Base-by-base conservation (phyloP, 2,329 filamentous ascomycete genomes). In the Aspergillus proliferans region DNA sequence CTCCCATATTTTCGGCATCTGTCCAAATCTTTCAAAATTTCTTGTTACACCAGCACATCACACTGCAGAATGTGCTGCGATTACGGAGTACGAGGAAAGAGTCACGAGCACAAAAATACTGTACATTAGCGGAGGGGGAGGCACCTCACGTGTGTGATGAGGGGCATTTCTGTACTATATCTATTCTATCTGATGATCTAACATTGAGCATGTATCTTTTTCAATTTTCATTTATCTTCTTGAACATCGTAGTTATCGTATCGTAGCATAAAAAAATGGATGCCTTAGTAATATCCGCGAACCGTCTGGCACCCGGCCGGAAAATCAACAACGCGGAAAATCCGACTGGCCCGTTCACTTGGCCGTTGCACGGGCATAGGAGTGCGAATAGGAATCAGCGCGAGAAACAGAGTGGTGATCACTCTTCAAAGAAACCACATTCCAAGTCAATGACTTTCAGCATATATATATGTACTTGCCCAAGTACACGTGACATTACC, bases 1-100 rank as follows among this genome's bases (percentile, higher is more conserved):
- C 58, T 60, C 58, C 58, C 50, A 51, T 39, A 24, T 42, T 44
- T 46, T 49, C 34, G 47, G 50, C 44, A 15, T 30, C 21, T 47
- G 34, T 41, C 33, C 43, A 34, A 15, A 18, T 36, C 12, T 33
- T 19, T 26, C 2, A 8, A 28, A 12, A 15, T 33, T n/a, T 10
- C 18, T 43, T 43, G 19, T 36, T 21, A 21, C 4, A 42, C 39
- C 6, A 21, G 19, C 39, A 24, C 19, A 21, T 21, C n/a, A 21
- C 36, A 12, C 19, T 21, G 15, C 19, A 6, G 8, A 40, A 40
- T 40, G 36, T 18, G 36, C n/a, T 30, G 15, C 26, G 21, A 30
- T 30, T 4, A 30, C 26, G 34, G 34, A 19, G 34, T 40, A 30
- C 24, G 43, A 45, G 24, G 43, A 30, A 6, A 10, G 26, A 18